phyloP scores from a whole-genome alignment of 768 basidiomycete species.

The Xanthoconium stramineum region DNA sequence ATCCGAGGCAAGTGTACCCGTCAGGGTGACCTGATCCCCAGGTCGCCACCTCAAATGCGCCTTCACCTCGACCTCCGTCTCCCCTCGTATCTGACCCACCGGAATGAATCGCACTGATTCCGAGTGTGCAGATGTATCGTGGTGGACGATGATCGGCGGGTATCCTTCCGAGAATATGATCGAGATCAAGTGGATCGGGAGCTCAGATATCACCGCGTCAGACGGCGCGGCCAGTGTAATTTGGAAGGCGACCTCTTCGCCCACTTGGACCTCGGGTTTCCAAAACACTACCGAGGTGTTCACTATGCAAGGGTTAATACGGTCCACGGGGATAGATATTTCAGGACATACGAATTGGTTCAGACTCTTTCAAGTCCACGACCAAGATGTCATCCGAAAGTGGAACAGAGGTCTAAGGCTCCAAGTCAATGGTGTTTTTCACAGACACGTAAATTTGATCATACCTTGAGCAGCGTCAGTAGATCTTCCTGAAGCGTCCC shows the following conservation, averaged over 20 bases:
- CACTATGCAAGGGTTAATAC: slow-evolving; percentile 42
- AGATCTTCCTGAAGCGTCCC: slow-evolving; percentile 65
- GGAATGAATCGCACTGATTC: slow-evolving; percentile 31
- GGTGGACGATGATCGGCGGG: slow-evolving; percentile 51
- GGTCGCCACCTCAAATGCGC: slow-evolving; percentile 58
- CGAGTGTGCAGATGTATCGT: slow-evolving; percentile 28
- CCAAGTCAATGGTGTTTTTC: not conserved
- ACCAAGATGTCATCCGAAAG: slow-evolving; percentile 53
- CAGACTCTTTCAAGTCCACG: slow-evolving; percentile 61
- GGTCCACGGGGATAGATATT: not conserved
- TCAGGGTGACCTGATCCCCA: slow-evolving; percentile 53
- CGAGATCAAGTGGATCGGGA: slow-evolving; percentile 60
- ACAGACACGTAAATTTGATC: slow-evolving; percentile 1
- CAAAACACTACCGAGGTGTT: slow-evolving; percentile 69
- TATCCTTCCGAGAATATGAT: slow-evolving; percentile 55
- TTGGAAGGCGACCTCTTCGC: slow-evolving; percentile 70
- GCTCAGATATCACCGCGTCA: slow-evolving; percentile 44
- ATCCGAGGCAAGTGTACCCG: slow-evolving; percentile 55
- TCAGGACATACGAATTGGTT: slow-evolving; percentile 55
- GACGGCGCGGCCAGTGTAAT: slow-evolving; percentile 56
- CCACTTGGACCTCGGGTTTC: slow-evolving; percentile 57
- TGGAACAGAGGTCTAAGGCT: slow-evolving; percentile 65
- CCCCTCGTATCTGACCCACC: slow-evolving; percentile 46
- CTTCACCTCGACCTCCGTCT: slow-evolving; percentile 21
- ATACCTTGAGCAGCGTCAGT: slow-evolving; percentile 67